Base-by-base conservation (phyloP, 2,329 filamentous ascomycete species). In the Furcasterigmium sp. region DNA sequence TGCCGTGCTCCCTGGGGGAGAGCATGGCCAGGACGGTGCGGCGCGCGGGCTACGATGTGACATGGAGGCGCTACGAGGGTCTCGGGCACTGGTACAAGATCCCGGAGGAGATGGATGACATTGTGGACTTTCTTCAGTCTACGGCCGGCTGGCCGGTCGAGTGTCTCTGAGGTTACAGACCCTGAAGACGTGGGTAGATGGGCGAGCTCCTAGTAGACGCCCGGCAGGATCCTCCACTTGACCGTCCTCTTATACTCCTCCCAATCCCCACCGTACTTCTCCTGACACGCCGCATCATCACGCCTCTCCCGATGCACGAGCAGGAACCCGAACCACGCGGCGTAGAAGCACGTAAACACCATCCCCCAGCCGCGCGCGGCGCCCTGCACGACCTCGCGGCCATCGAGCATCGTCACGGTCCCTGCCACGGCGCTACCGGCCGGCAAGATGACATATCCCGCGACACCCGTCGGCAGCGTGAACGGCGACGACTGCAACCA, bases 201-300 rank as follows among this genome's bases (percentile, higher is more conserved):
- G n/a, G n/a, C n/a, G n/a, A n/a, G n/a, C n/a, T n/a, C n/a, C 25
- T 51, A 91, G 62, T 91, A 91, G 5, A 91, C 67, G 8, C 82
- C 82, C 5, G 87, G 87, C 20, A 93, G 64, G 49, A 94, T 90
- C 55, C 80, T 76, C 60, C 76, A 91, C 48, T 70, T 78, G 30
- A 93, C 87, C 52, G 79, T 73, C 59, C 79, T 76, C 59, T 82
- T 85, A 62, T 93, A 93, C 60, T 76, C 75, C 46, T 87, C 78
- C 87, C 88, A 93, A 54, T 91, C 86, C 51, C 80, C 80, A 15
- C 87, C 87, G 56, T 94, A 93, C 70, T 93, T 93, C 53, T 73
- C 74, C 46, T 74, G 70, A 62, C 88, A 94, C 68, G 91, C 91
- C 60, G 85, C 84, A 53, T 91, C 87, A 52, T 93, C 88, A 42